These are phyloP conservation scores for Aspergillus avenaceus DNA, from an alignment of 495 filamentous ascomycete genomes.

Conservation along the genomic window DNA sequence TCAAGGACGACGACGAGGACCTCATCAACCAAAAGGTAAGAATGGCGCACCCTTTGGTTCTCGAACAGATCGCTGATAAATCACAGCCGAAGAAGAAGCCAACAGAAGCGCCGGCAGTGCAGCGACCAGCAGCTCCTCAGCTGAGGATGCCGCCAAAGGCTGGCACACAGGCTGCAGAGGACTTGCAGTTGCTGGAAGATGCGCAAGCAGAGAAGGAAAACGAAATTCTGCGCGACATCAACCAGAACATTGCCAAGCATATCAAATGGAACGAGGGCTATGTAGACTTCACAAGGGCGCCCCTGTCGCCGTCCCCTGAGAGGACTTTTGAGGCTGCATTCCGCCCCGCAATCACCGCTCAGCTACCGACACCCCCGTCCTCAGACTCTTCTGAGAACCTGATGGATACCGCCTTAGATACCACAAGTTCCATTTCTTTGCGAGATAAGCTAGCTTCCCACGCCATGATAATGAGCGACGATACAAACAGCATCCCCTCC, in stretches of 20 bases:
- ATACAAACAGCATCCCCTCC: slow-evolving; percentile 46
- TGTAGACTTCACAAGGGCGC: slow-evolving; percentile 77
- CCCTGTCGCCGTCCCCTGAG: slow-evolving; percentile 66
- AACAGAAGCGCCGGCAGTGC: slow-evolving; percentile 48
- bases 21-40: slow-evolving; percentile 89
- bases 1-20: slow-evolving; percentile 93
- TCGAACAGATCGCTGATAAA: slow-evolving; percentile 24
- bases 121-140: slow-evolving; percentile 53
- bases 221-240: slow-evolving; percentile 70
- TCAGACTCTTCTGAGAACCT: slow-evolving; percentile 65
- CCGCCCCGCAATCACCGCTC: slow-evolving; percentile 76
- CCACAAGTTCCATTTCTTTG: slow-evolving; percentile 37
- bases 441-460: slow-evolving; percentile 46
- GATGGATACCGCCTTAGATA: slow-evolving; percentile 43
- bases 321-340: slow-evolving; percentile 57
- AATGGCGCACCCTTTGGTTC: not conserved
- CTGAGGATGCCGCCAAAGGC: slow-evolving; percentile 66
- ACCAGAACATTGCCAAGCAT: slow-evolving; percentile 75
- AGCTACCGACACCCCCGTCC: slow-evolving; percentile 81
- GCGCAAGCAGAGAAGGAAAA: slow-evolving; percentile 78
- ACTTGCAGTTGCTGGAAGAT: slow-evolving; percentile 72
- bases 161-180: slow-evolving; percentile 61
- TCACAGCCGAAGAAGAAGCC: slow-evolving; percentile 67
- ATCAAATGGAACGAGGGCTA: slow-evolving; percentile 81
- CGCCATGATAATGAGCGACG: slow-evolving; percentile 45